Evolutionary conservation across 495 filamentous ascomycete genomes (phyloP), one percentile per base, ranked within the genome.

Genomic region (Tuber calosporum): DNA sequence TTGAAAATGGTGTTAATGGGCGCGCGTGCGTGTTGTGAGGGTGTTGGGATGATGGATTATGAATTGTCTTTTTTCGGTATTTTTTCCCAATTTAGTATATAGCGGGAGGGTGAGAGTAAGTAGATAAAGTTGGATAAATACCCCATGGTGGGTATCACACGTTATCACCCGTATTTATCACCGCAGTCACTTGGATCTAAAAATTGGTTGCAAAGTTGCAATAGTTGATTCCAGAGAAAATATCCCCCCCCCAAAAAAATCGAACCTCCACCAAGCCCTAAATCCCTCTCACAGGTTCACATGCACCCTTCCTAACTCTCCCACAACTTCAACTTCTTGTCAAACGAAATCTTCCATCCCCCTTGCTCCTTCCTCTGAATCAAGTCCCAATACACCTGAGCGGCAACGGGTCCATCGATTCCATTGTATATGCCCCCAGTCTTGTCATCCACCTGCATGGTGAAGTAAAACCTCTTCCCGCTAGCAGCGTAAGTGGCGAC

Each of bases 281-380:
- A 62, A 58, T 9, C 9, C 48, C 43, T 26, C 45, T 9, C 7
- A 9, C 22, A 53, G 9, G 45, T 53, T 13, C 11, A 11, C 26
- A 34, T 34, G 11, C 13, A 62, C 26, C 53, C 26, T 15, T n/a
- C n/a, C 11, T 62, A 34, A 15, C 53, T 62, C 26, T 62, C 26
- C 74, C 72, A 76, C 41, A 74, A 41, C 22, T 70, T 66, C 7
- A 34, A 41, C n/a, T 74, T 67, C 34, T 76, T 70, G n/a, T 74
- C 74, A 42, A 74, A 74, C 17, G 72, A 26, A 67, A 76, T 9
- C 30, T 42, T 74, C 71, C 74, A 76, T 8, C 40, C 19, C 39
- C 74, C 72, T 36, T 76, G 74, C 67, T 74, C 72, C 6, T 67
- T 26, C 37, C 74, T 67, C 37, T 58, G 34, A 53, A 76, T 62